phyloP scores from a whole-genome alignment of 2,329 filamentous ascomycete genomes.

The Xylariomycetidae sp. region DNA sequence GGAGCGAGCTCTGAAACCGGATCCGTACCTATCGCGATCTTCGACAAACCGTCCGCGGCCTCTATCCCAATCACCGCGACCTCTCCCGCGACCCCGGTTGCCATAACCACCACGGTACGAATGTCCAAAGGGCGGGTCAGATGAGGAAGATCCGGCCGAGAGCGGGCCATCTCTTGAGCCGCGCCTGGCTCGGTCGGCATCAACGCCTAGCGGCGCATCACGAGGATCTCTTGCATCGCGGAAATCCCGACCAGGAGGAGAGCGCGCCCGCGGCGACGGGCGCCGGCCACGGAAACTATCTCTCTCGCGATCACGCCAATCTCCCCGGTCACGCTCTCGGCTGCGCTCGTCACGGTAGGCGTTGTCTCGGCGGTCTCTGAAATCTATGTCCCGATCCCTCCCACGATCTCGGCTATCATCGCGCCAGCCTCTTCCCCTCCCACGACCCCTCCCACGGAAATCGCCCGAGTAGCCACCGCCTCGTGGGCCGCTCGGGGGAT shows the following conservation, averaged over 20 bases:
- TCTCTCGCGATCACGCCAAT: constrained; percentile 48
- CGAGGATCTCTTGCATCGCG: constrained; percentile 49
- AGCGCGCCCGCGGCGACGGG: constrained; percentile 57
- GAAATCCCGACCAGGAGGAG: constrained; percentile 61
- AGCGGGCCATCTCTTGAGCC: constrained; percentile 69
- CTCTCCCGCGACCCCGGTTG: constrained; percentile 48
- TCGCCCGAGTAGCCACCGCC: constrained; percentile 64
- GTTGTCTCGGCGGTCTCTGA: constrained; percentile 48
- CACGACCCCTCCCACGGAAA: constrained; percentile 55
- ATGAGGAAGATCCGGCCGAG: constrained; percentile 66
- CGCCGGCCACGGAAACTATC: constrained; percentile 54
- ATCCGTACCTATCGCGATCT: constrained; percentile 49
- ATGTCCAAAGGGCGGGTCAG: constrained; percentile 58
- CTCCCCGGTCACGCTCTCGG: constrained; percentile 50
- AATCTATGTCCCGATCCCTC: constrained; percentile 57
- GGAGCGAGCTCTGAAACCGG: constrained; percentile 56
- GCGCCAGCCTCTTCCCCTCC: constrained; percentile 52
- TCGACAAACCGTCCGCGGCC: constrained; percentile 52
- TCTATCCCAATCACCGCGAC: constrained; percentile 48
- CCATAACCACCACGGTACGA: constrained; percentile 54
- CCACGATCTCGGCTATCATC: constrained; percentile 59
- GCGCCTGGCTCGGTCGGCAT: constrained; percentile 62
- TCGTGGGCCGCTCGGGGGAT: constrained; percentile 63
- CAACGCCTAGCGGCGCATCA: constrained; percentile 57
- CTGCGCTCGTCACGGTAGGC: constrained; percentile 55